Evolutionary conservation across 345 rosid genomes (phyloP), one percentile per base, ranked within the genome.

Genomic region (Camelina hispida): DNA sequence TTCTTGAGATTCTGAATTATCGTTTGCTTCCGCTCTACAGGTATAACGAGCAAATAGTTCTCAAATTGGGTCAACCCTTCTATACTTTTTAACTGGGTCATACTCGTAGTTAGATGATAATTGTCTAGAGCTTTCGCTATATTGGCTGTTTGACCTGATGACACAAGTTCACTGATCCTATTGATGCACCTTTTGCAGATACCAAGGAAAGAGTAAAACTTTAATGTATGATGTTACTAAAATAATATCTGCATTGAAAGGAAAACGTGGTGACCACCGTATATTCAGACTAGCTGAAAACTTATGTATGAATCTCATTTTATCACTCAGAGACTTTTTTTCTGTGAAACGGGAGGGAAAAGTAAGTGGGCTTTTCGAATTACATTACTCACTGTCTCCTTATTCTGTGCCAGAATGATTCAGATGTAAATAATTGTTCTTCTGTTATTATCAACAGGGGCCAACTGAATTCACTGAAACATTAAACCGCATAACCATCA

Each of bases 391-490:
- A 53, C 32, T 84, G 14, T 18, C 64, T 54, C 47, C 17, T 69
- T 46, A 38, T 69, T 23, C 69, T 38, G 40, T 67, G 62, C 34
- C 53, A 42, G 35, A 68, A 47, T 80, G 38, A 66, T 59, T 54
- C 67, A 42, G 61, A 47, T 72, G 60, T 61, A 25, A 18, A 47
- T 71, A 65, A 52, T 30, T 53, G 42, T 30, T 74, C 34, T 34
- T 66, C 11, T 65, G 68, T 66, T 23, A 73, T 23, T 72, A 42
- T 79, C 78, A 84, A 78, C 86, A 92, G 98, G 98, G 99, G 43
- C 96, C 99, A 42, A 93, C 91, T 63, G 99, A 95, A 69, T 95
- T 95, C 86, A 95, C 99, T 25, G 98, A 95, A 83, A 92, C 99
- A 61, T 75, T 95, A 81, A 95, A 95, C 73, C 89, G 99, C 66